Conservation (phyloP, 2,329 filamentous ascomycete genomes). For the Pyricularia sp. region DNA sequence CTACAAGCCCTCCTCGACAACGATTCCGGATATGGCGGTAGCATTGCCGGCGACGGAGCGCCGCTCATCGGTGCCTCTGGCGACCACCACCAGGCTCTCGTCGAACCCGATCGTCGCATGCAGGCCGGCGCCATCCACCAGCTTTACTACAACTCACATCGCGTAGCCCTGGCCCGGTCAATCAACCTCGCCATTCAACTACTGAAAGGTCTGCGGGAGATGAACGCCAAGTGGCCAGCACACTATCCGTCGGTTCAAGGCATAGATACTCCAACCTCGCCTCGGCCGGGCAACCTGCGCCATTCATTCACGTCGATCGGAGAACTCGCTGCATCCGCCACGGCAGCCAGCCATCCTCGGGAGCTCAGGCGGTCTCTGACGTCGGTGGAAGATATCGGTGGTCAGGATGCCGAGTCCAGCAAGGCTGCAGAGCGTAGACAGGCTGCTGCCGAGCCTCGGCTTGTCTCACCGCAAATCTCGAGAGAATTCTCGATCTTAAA, state of each 20-base stretch:
- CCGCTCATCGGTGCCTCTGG: slow-evolving; percentile 20
- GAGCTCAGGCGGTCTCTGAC: slow-evolving; percentile 59
- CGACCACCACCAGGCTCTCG: slow-evolving; percentile 34
- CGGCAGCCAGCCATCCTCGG: slow-evolving; percentile 29
- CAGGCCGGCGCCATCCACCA: slow-evolving; percentile 81
- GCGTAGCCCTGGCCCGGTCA: slow-evolving; percentile 70
- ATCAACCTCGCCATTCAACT: slow-evolving; percentile 80
- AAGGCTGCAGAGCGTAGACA: slow-evolving; percentile 49
- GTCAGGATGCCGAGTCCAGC: slow-evolving; percentile 54
- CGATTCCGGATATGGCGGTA: slow-evolving; percentile 88
- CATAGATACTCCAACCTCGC: slow-evolving; percentile 28
- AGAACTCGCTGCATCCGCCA: slow-evolving; percentile 12
- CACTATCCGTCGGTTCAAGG: slow-evolving; percentile 81
- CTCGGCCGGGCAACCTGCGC: slow-evolving; percentile 15
- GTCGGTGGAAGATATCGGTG: slow-evolving; percentile 43
- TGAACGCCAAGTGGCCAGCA: slow-evolving; percentile 85
- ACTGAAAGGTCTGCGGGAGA: slow-evolving; percentile 67
- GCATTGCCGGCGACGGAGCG: slow-evolving; percentile 49
- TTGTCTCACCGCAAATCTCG: slow-evolving; percentile 84
- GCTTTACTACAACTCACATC: slow-evolving; percentile 88
- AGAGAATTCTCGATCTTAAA: slow-evolving; percentile 95
- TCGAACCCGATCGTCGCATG: slow-evolving; percentile 50
- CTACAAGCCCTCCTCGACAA: slow-evolving; percentile 70
- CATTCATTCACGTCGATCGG: slow-evolving; percentile 6
- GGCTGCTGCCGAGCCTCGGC: slow-evolving; percentile 42